Evolutionary conservation across 441 rosid genomes (phyloP).

Genomic region (Euphorbia corollata): DNA sequence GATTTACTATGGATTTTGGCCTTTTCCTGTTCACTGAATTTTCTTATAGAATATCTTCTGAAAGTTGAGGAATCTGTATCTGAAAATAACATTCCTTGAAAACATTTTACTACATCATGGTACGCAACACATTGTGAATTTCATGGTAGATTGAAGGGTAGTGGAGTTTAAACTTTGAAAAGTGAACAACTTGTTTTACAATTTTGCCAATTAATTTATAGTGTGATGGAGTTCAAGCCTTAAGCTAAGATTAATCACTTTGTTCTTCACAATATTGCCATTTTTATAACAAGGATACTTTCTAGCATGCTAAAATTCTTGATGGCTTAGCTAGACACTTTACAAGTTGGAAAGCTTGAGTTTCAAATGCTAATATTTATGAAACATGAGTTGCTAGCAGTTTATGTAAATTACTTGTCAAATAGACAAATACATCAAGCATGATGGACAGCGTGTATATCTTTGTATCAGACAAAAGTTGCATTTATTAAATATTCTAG

Average conservation of each 20-base stretch:
- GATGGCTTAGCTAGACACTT: not conserved
- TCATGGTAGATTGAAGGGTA: not conserved
- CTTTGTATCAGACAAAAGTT: not conserved
- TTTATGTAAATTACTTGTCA: not conserved
- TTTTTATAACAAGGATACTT: not conserved
- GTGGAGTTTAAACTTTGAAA: not conserved
- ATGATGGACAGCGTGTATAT: no score
- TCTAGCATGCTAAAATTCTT: not conserved
- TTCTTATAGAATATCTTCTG: conserved; percentile 8
- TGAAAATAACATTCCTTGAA: not conserved
- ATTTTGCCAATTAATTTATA: not conserved
- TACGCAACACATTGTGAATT: not conserved
- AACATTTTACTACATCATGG: not conserved
- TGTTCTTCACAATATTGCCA: not conserved
- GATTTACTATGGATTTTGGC: not conserved
- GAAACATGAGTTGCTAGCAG: not conserved
- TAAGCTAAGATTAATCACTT: not conserved
- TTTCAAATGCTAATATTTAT: not conserved
- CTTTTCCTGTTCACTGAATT: not conserved
- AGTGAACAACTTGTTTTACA: not conserved
- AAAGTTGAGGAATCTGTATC: not conserved
- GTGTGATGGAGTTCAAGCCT: not conserved
- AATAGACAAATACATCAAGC: not conserved
- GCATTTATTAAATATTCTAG: not conserved
- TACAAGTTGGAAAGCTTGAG: not conserved